A percentile compares a stretch with the other conserved stretches of the same genome.
Conservation (phyloP, 1,284 basidiomycete genomes). For the Sphaerobolus stellatus region DNA sequence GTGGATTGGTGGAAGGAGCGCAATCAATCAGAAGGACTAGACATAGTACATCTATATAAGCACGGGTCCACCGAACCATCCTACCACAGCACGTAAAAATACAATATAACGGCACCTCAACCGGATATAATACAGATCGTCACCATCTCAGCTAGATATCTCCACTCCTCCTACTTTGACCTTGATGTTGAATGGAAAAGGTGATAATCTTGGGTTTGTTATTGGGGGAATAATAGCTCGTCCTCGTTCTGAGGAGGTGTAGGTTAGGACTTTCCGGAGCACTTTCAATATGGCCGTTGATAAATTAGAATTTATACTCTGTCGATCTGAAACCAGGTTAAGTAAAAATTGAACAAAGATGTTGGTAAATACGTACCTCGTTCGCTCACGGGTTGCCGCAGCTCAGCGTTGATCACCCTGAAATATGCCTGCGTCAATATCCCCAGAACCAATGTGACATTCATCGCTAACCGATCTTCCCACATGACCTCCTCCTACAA, state of each 20-base stretch:
- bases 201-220: conserved; percentile 70
- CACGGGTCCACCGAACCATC: too few relatives aligned
- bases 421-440: background rate
- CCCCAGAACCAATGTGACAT: background rate
- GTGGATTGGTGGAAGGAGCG: too few relatives aligned
- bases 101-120: too few relatives aligned
- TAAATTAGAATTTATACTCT: conserved; percentile 55
- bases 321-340: conserved; percentile 48
- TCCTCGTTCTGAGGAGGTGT: conserved; percentile 73
- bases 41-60: too few relatives aligned
- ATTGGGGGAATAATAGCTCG: conserved; percentile 71
- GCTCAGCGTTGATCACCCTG: conserved; percentile 73
- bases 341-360: background rate
- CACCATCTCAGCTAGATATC: too few relatives aligned
- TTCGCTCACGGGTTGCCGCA: conserved; percentile 66
- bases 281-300: conserved; percentile 60
- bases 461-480: conserved; percentile 65
- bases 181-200: conserved; percentile 67
- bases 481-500: conserved; percentile 70
- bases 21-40: too few relatives aligned
- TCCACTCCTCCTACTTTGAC: conserved; percentile 65
- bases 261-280: conserved; percentile 62
- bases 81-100: too few relatives aligned
- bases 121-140: too few relatives aligned
- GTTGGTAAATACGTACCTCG: conserved; percentile 39